Evolutionary conservation across 306 rosid genomes (phyloP).

Genomic region (Quercus agrifolia): DNA sequence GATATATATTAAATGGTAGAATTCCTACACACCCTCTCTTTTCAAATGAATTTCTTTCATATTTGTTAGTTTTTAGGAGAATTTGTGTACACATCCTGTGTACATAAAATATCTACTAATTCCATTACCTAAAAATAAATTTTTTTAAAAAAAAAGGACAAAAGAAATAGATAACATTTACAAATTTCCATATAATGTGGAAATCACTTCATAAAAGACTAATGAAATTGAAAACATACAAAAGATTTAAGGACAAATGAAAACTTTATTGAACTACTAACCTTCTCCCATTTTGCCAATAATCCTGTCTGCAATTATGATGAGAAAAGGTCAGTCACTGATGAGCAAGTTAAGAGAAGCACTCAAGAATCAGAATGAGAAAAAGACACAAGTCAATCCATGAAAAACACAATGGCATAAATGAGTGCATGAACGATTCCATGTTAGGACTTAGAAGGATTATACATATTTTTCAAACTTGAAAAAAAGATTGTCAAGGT

Average conservation of each 20-base stretch:
- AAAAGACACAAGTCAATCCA: neutral
- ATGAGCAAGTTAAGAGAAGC: neutral
- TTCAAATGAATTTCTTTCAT: too few relatives aligned
- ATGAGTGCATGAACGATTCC: neutral
- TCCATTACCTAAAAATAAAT: neutral
- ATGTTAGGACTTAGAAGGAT: too few relatives aligned
- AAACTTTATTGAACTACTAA: conserved; percentile 12
- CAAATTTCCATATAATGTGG: neutral
- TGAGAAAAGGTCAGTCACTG: conserved; percentile 13
- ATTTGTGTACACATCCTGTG: too few relatives aligned
- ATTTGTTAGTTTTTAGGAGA: too few relatives aligned
- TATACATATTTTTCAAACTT: too few relatives aligned
- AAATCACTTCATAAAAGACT: neutral
- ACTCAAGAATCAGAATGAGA: neutral
- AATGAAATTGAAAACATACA: neutral
- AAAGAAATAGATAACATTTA: neutral
- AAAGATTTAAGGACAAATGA: neutral
- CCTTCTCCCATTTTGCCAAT: conserved; percentile 88
- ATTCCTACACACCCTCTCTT: too few relatives aligned
- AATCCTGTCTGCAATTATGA: conserved; percentile 59
- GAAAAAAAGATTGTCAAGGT: neutral
- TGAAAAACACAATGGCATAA: neutral
- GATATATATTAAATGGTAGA: too few relatives aligned
- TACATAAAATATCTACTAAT: too few relatives aligned
- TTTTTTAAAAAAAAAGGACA: neutral